Base-by-base conservation (phyloP, 805 yeast species). In the Yamadazyma endophytica region DNA sequence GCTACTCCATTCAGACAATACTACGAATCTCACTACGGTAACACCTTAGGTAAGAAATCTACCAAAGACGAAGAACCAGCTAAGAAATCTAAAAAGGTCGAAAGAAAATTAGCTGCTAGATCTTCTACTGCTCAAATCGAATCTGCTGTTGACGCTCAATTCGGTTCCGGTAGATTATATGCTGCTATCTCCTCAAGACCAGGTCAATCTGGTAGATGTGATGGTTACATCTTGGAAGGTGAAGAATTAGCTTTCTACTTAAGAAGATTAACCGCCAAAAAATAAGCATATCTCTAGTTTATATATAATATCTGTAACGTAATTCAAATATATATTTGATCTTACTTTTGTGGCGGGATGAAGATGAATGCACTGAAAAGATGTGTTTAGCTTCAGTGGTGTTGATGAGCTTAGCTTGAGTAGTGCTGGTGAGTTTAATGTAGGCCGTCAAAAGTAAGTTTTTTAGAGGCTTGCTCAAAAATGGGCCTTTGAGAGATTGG, bases 241-340 rank as follows among this genome's bases (percentile, higher is more conserved):
- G 98, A 92, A 72, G 98, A 92, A 79, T 87, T 92, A 74, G 97
- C 97, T 71, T 92, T 92, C 95, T 92, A 92, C 96, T 82, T 92
- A 73, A 88, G 96, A 83, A 90, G 96, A 87, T 79, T 92, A 75
- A 81, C 96, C 72, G 94, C 96, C 70, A 90, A 92, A 89, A 92
- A 90, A 84, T 90, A 88, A 82, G 25, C 29, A 21, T 20, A 25
- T 31, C 29, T 20, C 26, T 20, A 29, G 17, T 22, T 22, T 19
- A 19, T 19, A 9, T 8, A 19, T 9, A 11, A 19, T 11, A 19
- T 19, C 11, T 11, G 21, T 9, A 9, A 19, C 21, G 11, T 19
- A 9, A 8, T 23, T 19, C 21, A 11, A 9, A n/a, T 23, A 23
- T 23, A 8, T 8, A 23, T 24, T 9, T 9, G 15, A 9, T 13